A percentile compares a stretch with the other conserved stretches of the same genome.
Conservation (phyloP, 1,284 basidiomycete species). For the Phlebopus sp. region DNA sequence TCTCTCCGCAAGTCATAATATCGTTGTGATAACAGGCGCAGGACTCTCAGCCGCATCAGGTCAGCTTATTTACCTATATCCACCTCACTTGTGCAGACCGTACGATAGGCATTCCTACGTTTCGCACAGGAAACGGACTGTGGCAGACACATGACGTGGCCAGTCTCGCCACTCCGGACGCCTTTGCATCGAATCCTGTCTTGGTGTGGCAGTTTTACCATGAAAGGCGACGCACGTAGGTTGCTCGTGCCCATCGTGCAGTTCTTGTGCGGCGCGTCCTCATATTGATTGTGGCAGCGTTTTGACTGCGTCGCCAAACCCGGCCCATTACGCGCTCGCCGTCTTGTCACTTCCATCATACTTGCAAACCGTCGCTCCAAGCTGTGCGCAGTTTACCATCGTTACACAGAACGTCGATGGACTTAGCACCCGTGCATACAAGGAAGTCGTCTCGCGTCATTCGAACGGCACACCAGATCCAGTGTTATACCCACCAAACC, state of each 20-base stretch:
- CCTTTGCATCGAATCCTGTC: conserved; percentile 46
- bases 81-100: too few species aligned
- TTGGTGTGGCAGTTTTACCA: conserved; percentile 56
- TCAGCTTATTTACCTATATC: too few species aligned
- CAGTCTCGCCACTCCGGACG: conserved; percentile 55
- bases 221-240: too few species aligned
- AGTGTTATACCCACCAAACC: background rate
- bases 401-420: conserved; percentile 72
- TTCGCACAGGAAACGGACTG: background rate
- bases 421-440: conserved; percentile 42
- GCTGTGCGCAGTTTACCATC: conserved; percentile 45
- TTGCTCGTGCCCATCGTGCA: conserved; percentile 42
- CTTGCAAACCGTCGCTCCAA: conserved; percentile 38
- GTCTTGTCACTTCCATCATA: conserved; percentile 41
- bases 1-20: too few species aligned
- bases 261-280: conserved; percentile 49
- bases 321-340: conserved; percentile 47
- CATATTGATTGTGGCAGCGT: background rate
- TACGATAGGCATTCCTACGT: conserved; percentile 50
- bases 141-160: conserved; percentile 60
- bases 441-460: background rate
- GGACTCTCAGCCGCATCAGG: too few species aligned
- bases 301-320: background rate
- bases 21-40: too few species aligned
- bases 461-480: background rate